These are phyloP conservation scores for Dichomitus squalens DNA, from an alignment of 1,284 basidiomycete species.

Conservation along the genomic window DNA sequence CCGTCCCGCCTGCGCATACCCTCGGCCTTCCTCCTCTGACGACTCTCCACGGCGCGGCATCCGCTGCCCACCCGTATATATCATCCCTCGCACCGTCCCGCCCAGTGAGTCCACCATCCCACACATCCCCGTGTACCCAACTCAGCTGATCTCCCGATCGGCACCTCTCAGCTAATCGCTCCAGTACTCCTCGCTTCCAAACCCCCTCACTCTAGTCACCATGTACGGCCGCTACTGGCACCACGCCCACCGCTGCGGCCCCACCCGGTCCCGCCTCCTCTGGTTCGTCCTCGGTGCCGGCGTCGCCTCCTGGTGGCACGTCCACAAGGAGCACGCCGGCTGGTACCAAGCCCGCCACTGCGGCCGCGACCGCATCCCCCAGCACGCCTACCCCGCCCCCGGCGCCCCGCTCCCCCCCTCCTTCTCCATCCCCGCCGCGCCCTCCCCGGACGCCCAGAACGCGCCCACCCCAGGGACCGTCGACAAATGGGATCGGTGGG, in stretches of 20 bases:
- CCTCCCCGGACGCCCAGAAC: not conserved
- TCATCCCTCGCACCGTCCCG: not conserved
- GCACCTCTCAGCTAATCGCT: not conserved
- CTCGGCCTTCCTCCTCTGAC: not conserved
- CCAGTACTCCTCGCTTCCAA: not conserved
- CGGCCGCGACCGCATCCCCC: constrained; percentile 35
- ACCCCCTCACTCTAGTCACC: not conserved
- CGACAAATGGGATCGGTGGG: constrained; percentile 25
- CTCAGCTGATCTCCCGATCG: not conserved
- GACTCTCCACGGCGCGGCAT: not conserved
- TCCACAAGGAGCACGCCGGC: constrained; percentile 25
- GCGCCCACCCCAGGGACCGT: constrained; percentile 23
- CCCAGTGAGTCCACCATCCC: not conserved
- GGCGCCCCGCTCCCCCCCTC: constrained; percentile 10
- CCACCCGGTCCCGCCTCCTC: constrained; percentile 54
- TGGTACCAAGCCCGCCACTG: constrained; percentile 21
- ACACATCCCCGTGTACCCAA: not conserved
- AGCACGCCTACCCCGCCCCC: constrained; percentile 30
- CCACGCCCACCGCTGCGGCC: constrained; percentile 37
- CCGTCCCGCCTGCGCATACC: not conserved
- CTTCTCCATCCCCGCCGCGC: not conserved
- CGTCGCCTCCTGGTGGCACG: constrained; percentile 49
- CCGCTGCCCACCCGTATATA: not conserved
- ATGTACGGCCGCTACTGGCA: constrained; percentile 38
- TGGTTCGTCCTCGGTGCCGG: constrained; percentile 70